Conservation (phyloP, 495 filamentous ascomycete species). For the Cenococcum geophilum region DNA sequence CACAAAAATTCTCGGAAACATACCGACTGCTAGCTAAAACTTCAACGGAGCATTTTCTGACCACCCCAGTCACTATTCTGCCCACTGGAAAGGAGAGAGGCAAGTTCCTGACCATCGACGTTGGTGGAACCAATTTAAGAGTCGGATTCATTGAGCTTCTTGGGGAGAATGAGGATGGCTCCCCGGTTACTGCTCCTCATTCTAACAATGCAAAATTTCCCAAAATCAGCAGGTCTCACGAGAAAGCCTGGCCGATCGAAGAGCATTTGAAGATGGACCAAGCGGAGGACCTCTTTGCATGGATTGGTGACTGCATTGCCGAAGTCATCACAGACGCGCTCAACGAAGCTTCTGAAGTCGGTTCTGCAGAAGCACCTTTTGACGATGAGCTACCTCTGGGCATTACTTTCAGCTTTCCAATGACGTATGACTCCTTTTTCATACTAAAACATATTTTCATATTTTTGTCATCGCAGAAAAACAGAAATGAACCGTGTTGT, state of each 20-base stretch:
- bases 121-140: conserved; percentile 74
- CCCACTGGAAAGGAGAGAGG: conserved; percentile 59
- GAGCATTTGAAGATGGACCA: conserved; percentile 73
- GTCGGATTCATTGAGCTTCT: conserved; percentile 71
- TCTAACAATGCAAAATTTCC: conserved; percentile 20
- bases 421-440: conserved; percentile 39
- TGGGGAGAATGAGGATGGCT: conserved; percentile 36
- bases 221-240: conserved; percentile 53
- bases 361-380: conserved; percentile 27
- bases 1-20: conserved; percentile 54
- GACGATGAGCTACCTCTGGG: conserved; percentile 63
- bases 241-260: conserved; percentile 71
- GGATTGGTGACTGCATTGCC: conserved; percentile 73
- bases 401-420: conserved; percentile 82
- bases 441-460: background rate
- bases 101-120: conserved; percentile 71
- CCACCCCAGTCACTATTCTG: conserved; percentile 70
- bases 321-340: conserved; percentile 57
- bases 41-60: conserved; percentile 66
- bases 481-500: background rate
- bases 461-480: background rate
- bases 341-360: conserved; percentile 36
- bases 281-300: conserved; percentile 67
- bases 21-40: conserved; percentile 59
- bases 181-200: conserved; percentile 3